phyloP scores from a whole-genome alignment of 345 rosid genomes.

The Eucalyptus sideroxylon region DNA sequence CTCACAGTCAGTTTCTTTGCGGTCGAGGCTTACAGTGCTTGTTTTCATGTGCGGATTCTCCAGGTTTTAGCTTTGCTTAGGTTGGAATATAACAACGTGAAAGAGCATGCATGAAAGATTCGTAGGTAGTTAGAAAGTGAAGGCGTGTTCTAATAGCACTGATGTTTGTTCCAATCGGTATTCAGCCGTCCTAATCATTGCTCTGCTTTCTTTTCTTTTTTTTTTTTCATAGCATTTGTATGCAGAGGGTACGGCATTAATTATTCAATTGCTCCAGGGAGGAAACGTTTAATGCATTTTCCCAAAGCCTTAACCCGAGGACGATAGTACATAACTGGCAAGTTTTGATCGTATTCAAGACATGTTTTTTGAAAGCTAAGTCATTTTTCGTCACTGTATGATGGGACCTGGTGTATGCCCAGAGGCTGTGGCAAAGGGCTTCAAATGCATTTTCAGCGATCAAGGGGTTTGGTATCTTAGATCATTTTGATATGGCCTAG shows the following conservation, averaged over 20 bases:
- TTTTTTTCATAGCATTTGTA: neutral
- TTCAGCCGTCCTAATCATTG: neutral
- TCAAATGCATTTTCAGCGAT: slow-evolving; percentile 71
- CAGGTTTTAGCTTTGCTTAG: neutral
- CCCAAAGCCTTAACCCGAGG: slow-evolving; percentile 50
- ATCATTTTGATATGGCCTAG: no score
- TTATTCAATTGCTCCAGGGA: slow-evolving; percentile 36
- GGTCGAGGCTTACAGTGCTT: neutral
- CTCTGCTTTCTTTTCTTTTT: neutral
- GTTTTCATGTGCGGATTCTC: neutral
- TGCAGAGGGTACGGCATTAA: neutral
- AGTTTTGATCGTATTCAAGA: neutral
- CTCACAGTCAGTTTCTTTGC: neutral
- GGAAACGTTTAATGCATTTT: slow-evolving; percentile 63
- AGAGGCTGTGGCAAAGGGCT: slow-evolving; percentile 74
- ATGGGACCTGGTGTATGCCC: slow-evolving; percentile 77
- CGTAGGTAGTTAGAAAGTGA: neutral
- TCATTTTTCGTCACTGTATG: slow-evolving; percentile 19
- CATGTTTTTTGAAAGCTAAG: neutral
- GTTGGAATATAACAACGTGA: neutral
- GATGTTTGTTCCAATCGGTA: neutral
- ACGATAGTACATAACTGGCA: slow-evolving; percentile 83
- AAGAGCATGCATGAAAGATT: no score
- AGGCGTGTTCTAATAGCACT: neutral
- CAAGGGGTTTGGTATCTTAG: no score